A percentile compares a stretch with the other conserved stretches of the same genome.
These are phyloP conservation scores for Claviceps citrina DNA, from an alignment of 2,329 filamentous ascomycete genomes.

Conservation along the genomic window DNA sequence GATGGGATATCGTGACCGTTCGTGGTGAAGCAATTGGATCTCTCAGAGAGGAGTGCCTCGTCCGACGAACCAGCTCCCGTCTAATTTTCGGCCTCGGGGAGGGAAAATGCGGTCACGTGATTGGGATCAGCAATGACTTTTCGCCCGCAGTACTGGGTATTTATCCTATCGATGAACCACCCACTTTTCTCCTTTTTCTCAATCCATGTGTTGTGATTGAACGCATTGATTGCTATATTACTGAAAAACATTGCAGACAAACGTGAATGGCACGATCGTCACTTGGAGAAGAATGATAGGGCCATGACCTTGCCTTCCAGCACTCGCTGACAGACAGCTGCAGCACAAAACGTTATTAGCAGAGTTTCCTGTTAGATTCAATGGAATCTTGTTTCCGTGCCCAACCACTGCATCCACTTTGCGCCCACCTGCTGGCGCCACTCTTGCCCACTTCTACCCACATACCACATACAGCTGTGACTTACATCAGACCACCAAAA, in stretches of 20 bases:
- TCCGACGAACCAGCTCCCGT: conserved; percentile 24
- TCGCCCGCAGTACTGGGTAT: no score
- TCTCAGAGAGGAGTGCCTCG: conserved; percentile 27
- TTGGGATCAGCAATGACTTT: conserved; percentile 4
- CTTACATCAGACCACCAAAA: conserved; percentile 12
- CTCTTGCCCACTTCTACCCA: not conserved
- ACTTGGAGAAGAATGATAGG: no score
- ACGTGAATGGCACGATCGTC: no score
- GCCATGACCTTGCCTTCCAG: no score
- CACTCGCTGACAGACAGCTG: no score
- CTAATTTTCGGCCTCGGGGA: conserved; percentile 27
- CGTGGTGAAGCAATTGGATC: conserved; percentile 24
- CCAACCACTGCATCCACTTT: conserved; percentile 2
- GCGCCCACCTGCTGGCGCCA: conserved; percentile 1
- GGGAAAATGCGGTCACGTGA: conserved; percentile 21
- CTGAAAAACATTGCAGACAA: no score
- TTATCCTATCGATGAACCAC: no score
- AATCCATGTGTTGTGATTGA: no score
- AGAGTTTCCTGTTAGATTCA: no score
- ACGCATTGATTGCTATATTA: no score
- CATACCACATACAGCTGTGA: conserved; percentile 9
- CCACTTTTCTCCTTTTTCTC: no score
- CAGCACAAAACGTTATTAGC: no score
- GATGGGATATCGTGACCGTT: conserved; percentile 35
- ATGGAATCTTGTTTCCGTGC: not conserved